Evolutionary conservation across 1,284 basidiomycete species (phyloP).

Genomic region (Fomitopsis palustris): DNA sequence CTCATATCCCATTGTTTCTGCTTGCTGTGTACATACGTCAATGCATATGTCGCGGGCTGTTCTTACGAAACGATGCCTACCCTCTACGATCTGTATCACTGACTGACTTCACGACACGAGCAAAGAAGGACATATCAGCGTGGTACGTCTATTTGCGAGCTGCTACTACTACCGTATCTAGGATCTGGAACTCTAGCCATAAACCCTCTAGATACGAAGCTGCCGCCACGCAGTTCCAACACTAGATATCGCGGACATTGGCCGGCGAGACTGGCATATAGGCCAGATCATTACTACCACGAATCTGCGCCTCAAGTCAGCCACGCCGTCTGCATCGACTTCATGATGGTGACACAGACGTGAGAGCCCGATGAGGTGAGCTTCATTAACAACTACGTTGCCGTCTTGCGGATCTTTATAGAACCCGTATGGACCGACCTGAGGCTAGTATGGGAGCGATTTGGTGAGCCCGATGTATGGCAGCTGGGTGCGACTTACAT

Average conservation of each 20-base stretch:
- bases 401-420: neutral
- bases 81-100: no score
- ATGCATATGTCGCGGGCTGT: no score
- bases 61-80: no score
- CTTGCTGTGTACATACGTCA: no score
- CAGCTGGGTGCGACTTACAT: no score
- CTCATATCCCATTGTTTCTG: no score
- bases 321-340: neutral
- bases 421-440: no score
- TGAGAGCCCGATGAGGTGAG: neutral
- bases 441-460: no score
- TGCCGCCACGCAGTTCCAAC: neutral
- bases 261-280: neutral
- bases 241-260: neutral
- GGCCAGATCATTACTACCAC: neutral
- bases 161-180: neutral
- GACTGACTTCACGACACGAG: neutral
- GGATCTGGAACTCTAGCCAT: no score
- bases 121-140: neutral
- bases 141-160: neutral
- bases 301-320: neutral
- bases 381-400: neutral
- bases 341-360: neutral
- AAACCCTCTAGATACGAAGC: neutral
- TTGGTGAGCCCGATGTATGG: no score